A percentile compares a stretch with the other conserved stretches of the same genome.
Conservation (phyloP, 108 stramenopile genomes). For the Halocafeteria seosinensis region DNA sequence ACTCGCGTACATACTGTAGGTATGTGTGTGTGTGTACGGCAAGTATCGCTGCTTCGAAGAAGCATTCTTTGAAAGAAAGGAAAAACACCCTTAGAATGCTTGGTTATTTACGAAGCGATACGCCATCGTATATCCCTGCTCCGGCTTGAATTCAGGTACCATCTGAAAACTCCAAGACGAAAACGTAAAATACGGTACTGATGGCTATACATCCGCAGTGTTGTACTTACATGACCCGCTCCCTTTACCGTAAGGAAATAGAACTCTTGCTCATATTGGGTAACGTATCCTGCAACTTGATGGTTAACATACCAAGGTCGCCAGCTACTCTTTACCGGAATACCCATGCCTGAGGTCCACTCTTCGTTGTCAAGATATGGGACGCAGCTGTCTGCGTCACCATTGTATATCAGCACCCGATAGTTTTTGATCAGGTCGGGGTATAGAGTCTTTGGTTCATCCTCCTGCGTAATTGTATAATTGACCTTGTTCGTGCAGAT, state of each 20-base stretch:
- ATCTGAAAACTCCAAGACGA: too few relatives aligned
- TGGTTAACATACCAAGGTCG: not conserved
- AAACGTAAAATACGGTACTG: too few relatives aligned
- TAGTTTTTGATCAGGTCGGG: conserved; percentile 14
- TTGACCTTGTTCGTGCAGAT: conserved; percentile 2
- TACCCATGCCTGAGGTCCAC: conserved; percentile 19
- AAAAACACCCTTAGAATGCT: too few relatives aligned
- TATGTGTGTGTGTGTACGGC: too few relatives aligned
- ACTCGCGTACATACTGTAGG: too few relatives aligned
- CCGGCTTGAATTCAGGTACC: conserved; percentile 49
- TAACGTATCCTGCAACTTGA: conserved; percentile 45
- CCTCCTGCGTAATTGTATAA: conserved; percentile 16
- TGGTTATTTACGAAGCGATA: too few relatives aligned
- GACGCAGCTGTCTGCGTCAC: conserved; percentile 26
- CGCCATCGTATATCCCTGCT: conserved; percentile 37
- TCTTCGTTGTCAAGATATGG: conserved; percentile 22
- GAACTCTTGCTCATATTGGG: conserved; percentile 43
- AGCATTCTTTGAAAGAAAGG: too few relatives aligned
- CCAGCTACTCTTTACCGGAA: not conserved
- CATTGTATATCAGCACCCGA: conserved; percentile 25
- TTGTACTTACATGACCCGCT: too few relatives aligned
- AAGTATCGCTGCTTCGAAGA: too few relatives aligned
- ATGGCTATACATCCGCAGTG: too few relatives aligned
- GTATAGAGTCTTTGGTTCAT: conserved; percentile 21
- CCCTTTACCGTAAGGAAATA: conserved; percentile 52